These are phyloP conservation scores for Quambalaria eucalypti DNA, from an alignment of 1,284 basidiomycete species.

Conservation along the genomic window DNA sequence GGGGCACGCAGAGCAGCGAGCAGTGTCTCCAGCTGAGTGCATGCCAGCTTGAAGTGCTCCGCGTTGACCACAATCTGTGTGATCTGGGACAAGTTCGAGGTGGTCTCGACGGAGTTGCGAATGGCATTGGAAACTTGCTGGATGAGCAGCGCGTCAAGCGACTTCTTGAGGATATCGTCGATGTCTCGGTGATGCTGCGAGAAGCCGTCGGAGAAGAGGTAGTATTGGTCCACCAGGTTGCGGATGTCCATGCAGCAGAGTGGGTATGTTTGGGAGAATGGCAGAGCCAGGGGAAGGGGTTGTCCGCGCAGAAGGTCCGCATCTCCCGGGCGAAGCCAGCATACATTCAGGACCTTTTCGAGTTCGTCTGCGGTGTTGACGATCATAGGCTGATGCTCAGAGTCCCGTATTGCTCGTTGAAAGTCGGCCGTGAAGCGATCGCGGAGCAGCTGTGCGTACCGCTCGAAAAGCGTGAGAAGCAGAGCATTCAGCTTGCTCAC, in stretches of 20 bases:
- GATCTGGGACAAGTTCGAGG: slow-evolving; percentile 74
- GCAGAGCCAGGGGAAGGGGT: slow-evolving; percentile 65
- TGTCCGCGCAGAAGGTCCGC: slow-evolving; percentile 35
- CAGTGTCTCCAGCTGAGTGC: slow-evolving; percentile 74
- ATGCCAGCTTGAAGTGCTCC: slow-evolving; percentile 82
- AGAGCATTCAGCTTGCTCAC: slow-evolving; percentile 74
- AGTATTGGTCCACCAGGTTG: slow-evolving; percentile 88
- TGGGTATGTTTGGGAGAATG: slow-evolving; percentile 92
- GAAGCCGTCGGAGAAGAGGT: slow-evolving; percentile 89
- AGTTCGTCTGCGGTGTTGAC: slow-evolving; percentile 65
- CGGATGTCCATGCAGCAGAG: slow-evolving; percentile 93
- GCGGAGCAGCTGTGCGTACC: slow-evolving; percentile 74
- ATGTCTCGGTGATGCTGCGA: slow-evolving; percentile 83
- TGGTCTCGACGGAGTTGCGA: slow-evolving; percentile 61
- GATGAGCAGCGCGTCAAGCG: slow-evolving; percentile 74
- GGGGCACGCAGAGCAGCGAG: slow-evolving; percentile 63
- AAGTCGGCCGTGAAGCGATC: slow-evolving; percentile 66
- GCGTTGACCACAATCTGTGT: slow-evolving; percentile 88
- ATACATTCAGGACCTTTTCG: slow-evolving; percentile 66
- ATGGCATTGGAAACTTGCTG: slow-evolving; percentile 73
- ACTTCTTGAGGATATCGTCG: slow-evolving; percentile 81
- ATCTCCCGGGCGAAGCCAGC: slow-evolving; percentile 64
- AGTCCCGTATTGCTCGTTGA: slow-evolving; percentile 57
- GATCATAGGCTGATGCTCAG: slow-evolving; percentile 87
- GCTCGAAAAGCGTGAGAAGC: slow-evolving; percentile 78